Evolutionary conservation across 352 stramenopile species (phyloP), one percentile per base, ranked within the genome.

Genomic region (Globisporangium parvum): DNA sequence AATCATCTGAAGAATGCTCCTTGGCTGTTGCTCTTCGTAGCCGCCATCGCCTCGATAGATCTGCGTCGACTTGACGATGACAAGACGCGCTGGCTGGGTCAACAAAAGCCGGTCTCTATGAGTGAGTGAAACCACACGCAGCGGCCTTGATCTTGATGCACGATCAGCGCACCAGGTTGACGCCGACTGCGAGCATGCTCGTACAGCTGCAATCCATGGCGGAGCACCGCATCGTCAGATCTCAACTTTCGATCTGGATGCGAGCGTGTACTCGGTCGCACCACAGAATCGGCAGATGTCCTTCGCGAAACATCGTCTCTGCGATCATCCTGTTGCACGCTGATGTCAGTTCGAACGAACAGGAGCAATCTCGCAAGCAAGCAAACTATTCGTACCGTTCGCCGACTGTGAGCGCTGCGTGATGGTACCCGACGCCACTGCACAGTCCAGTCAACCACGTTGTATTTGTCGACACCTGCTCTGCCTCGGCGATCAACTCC

Each of bases 31-130:
- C 11, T 75, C 65, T 18, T 55, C 31, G 44, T 73, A 75, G 11
- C 58, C 60, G 12, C 41, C 12, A 4, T 31, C 35, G 17, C 68
- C 70, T 50, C 73, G 52, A 28, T 77, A 85, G 1, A 67, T 57
- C 20, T 55, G 53, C 3, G 71, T 80, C 44, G 62, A 66, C 45
- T 77, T 80, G 18, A 80, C 50, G 40, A 80, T 71, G 39, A 77
- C 68, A 18, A 80, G 50, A 12, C 71, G 65, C 23, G 68, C 71
- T 9, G 68, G 68, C 71, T 80, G 21, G 4, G 55, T 3, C 8
- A 18, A 37, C 14, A 18, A 2, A 23, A 14, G 15, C 8, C 12
- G 44, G 21, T 3, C 17, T 52, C 26, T 28, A 20, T 41, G 17
- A 48, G 20, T n/a, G 17, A 48, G 46, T 26, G 31, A 37, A 37